Percentiles rank a stretch among this genome's conserved stretches.
These are phyloP conservation scores for Xylaria palmicola DNA, from an alignment of 495 filamentous ascomycete genomes.

Conservation along the genomic window DNA sequence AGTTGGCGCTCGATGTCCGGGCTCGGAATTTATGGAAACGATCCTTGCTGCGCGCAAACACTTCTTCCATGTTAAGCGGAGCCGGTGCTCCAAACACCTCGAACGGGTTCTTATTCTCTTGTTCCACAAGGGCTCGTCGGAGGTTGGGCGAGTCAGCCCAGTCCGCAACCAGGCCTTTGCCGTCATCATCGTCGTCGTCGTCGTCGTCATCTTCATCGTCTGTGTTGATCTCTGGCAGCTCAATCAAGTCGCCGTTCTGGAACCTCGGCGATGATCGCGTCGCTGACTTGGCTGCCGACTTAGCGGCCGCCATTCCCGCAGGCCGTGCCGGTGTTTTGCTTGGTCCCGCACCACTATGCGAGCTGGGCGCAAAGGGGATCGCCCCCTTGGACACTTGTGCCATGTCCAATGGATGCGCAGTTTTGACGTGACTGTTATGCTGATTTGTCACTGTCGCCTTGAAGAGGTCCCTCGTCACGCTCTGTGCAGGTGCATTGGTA, in stretches of 20 bases:
- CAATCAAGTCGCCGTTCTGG: slow-evolving; percentile 75
- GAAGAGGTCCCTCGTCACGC: slow-evolving; percentile 40
- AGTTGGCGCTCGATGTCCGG: slow-evolving; percentile 90
- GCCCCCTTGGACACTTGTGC: slow-evolving; percentile 80
- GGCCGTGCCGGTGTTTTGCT: slow-evolving; percentile 62
- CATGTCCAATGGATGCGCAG: slow-evolving; percentile 70
- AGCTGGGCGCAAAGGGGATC: slow-evolving; percentile 79
- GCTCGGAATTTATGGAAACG: slow-evolving; percentile 80
- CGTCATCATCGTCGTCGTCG: slow-evolving; percentile 54
- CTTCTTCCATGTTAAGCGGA: slow-evolving; percentile 88
- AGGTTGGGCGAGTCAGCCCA: slow-evolving; percentile 88
- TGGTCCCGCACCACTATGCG: slow-evolving; percentile 51
- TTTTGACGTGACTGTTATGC: slow-evolving; percentile 57
- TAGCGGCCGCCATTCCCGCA: slow-evolving; percentile 39
- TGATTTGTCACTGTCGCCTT: slow-evolving; percentile 51
- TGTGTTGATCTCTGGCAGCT: slow-evolving; percentile 84
- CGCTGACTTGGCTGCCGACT: slow-evolving; percentile 51
- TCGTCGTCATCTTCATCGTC: slow-evolving; percentile 84
- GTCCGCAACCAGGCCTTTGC: slow-evolving; percentile 59
- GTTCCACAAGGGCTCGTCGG: slow-evolving; percentile 61
- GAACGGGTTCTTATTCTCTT: slow-evolving; percentile 83
- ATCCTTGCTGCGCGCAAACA: slow-evolving; percentile 81
- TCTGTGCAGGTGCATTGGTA: slow-evolving; percentile 43
- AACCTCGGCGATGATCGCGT: slow-evolving; percentile 74
- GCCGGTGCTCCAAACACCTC: slow-evolving; percentile 85